Base-by-base conservation (phyloP, 2,329 filamentous ascomycete genomes). In the Alternaria sp. region DNA sequence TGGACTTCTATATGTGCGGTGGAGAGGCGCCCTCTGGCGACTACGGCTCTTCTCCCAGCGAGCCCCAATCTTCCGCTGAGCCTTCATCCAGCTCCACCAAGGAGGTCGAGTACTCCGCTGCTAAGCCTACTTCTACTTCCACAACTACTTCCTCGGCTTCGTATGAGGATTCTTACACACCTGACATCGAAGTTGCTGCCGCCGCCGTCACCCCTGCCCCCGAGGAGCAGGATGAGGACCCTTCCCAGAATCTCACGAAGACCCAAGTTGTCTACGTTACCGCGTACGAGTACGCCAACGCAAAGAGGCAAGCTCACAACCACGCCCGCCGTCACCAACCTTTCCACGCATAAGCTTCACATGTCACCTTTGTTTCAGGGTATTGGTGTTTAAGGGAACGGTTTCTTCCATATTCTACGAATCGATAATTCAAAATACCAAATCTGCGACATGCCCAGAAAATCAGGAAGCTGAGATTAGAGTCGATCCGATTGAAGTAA, bases 1-100 rank as follows among this genome's bases (percentile, higher is more conserved):
- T 74, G 48, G 62, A 68, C 42, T 72, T 76, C 60, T 77, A 77
- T 69, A 67, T 77, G 65, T 77, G 74, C 54, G 74, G 69, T 51
- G 61, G 67, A 23, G 56, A 74, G 5, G 66, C 72, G 10, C 72
- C 74, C 6, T 60, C 51, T 8, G 65, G 54, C 10, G 61, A 70
- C 37, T 52, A 65, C 45, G 21, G 44, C 17, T 56, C 58, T 29
- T 48, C 61, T 8, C 44, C 67, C 42, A 37, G 21, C 44, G 21
- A 59, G 55, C 6, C 36, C 9, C 44, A 48, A n/a, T 51, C 57
- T 21, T 41, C 63, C 23, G 21, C 45, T 11, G 10, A 54, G 23
- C 42, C 61, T 17, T 46, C 63, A 8, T 7, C 51, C 31, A 54
- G 29, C 37, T 51, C 54, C 24, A 36, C 28, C n/a, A 44, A 42